Evolutionary conservation across 768 basidiomycete genomes (phyloP).

Genomic region (Polyporus arcularius): DNA sequence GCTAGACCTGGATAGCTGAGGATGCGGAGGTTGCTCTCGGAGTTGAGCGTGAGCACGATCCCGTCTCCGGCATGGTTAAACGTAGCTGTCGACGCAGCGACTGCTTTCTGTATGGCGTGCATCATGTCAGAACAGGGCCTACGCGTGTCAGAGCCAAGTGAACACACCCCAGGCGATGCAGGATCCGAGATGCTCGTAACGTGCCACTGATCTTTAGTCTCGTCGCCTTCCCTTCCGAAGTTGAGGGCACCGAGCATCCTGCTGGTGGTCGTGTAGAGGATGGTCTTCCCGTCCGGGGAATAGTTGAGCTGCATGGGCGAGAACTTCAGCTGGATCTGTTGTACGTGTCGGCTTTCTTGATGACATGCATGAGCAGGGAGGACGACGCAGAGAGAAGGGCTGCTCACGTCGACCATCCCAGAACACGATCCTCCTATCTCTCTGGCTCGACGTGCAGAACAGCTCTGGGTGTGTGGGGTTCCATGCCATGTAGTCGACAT

Average conservation of each 20-base stretch:
- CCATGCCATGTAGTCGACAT: slow-evolving; percentile 84
- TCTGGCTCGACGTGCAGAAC: slow-evolving; percentile 78
- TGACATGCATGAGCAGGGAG: neutral
- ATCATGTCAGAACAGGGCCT: neutral
- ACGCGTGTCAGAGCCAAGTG: neutral
- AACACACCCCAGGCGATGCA: slow-evolving; percentile 7
- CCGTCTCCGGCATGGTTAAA: slow-evolving; percentile 80
- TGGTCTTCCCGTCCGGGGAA: slow-evolving; percentile 67
- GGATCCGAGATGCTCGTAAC: slow-evolving; percentile 32
- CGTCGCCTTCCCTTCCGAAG: slow-evolving; percentile 53
- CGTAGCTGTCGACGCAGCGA: slow-evolving; percentile 64
- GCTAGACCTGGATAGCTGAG: slow-evolving; percentile 67
- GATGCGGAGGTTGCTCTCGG: slow-evolving; percentile 65
- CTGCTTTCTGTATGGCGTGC: slow-evolving; percentile 23
- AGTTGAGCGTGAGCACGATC: slow-evolving; percentile 63
- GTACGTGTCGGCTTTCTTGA: slow-evolving; percentile 69
- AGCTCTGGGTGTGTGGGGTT: slow-evolving; percentile 84
- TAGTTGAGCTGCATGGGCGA: slow-evolving; percentile 69
- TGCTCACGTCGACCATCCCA: slow-evolving; percentile 83
- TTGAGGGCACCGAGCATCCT: slow-evolving; percentile 65
- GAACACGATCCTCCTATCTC: slow-evolving; percentile 73
- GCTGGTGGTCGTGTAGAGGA: slow-evolving; percentile 63
- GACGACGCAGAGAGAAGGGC: neutral
- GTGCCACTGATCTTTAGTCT: slow-evolving; percentile 54
- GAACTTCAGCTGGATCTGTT: slow-evolving; percentile 58